Base-by-base conservation (phyloP, 805 yeast species). In the Ogataea pini region DNA sequence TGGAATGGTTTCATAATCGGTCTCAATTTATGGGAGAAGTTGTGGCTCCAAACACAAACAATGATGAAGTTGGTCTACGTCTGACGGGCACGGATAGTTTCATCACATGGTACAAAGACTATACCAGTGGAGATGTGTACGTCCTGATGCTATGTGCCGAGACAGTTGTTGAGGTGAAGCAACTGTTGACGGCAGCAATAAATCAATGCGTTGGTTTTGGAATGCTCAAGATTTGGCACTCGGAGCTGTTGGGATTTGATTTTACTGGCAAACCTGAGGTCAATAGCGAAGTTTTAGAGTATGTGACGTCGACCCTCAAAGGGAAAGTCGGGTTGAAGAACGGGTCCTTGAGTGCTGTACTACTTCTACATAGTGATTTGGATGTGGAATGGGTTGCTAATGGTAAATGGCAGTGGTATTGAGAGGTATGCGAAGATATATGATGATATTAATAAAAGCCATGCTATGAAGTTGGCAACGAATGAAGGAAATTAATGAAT, bases 81-180 rank as follows among this genome's bases (percentile, higher is more conserved):
- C 48, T 53, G 27, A 41, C 45, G 10, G 49, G 48, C 16, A 17
- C 51, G 0, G 42, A 49, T 5, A 67, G 72, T 18, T 77, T 72
- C 52, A 60, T 73, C 7, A 54, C 73, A 13, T 79, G 81, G 80
- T 68, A 64, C 38, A 76, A 72, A 45, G 73, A 73, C 37, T 49
- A 46, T 28, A 36, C 40, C 8, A 44, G 41, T 3, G 49, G 54
- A 17, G n/a, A 31, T 2, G 48, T 59, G 2, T 36, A 44, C 2
- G 42, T 65, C 12, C 36, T 61, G 42, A 47, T 56, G 56, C 32
- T 62, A 12, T 48, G 56, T 44, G 57, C 60, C 1, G 42, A 37
- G n/a, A 41, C 45, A 4, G 13, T 42, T 3, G 55, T 46, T 1
- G 42, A 49, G 17, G 48, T 57, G 9, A 29, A 47, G 7, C 39